Conservation (phyloP, 192 early-diverging fungal species). For the Backusella liffmaniae region DNA sequence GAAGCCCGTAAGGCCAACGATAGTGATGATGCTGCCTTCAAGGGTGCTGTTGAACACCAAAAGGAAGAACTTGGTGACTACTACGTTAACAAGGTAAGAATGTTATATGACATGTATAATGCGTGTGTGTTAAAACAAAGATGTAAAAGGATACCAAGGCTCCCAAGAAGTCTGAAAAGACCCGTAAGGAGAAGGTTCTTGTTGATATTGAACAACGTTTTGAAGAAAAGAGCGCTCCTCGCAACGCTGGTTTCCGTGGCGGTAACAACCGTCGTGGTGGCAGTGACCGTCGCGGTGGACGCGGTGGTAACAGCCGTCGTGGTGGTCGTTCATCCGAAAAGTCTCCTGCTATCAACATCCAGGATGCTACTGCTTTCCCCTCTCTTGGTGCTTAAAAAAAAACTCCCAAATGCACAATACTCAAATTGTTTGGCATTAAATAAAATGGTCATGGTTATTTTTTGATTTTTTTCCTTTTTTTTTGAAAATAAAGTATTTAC, state of each 20-base stretch:
- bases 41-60: conserved; percentile 68
- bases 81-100: conserved; percentile 56
- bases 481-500: neutral
- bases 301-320: conserved; percentile 29
- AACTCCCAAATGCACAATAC: neutral
- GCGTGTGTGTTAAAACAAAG: neutral
- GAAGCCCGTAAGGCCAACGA: conserved; percentile 84
- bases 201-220: conserved; percentile 84
- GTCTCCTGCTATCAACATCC: conserved; percentile 54
- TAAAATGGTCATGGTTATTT: conserved; percentile 9
- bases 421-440: neutral
- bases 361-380: conserved; percentile 74
- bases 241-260: conserved; percentile 28
- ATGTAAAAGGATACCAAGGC: conserved; percentile 15
- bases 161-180: conserved; percentile 47
- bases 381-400: conserved; percentile 46
- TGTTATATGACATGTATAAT: neutral
- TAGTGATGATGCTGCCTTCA: conserved; percentile 75
- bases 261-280: conserved; percentile 33
- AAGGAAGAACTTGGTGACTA: conserved; percentile 76
- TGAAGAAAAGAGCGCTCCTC: conserved; percentile 61
- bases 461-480: neutral
- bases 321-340: conserved; percentile 12
- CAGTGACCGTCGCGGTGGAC: conserved; percentile 23
- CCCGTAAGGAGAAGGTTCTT: conserved; percentile 69